Evolutionary conservation across 805 yeast genomes (phyloP), one percentile per base, ranked within the genome.

Genomic region (Ogataea zsoltii): DNA sequence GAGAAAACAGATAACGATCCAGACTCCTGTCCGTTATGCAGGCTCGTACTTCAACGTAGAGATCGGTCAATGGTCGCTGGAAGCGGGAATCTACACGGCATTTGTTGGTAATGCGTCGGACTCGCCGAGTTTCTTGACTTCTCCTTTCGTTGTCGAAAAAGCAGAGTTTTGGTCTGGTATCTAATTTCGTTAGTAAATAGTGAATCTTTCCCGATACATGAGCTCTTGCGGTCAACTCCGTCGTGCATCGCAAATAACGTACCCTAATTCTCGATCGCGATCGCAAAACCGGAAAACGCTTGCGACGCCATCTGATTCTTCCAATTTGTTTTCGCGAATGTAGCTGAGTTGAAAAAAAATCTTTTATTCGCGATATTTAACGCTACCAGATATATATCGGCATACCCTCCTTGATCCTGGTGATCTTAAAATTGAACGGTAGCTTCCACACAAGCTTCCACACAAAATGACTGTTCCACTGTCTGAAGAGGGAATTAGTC

Each of bases 11-110:
- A 77, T 72, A 15, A 47, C 52, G 1, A 51, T 79, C 26, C 51
- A 49, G 11, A 49, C 77, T 17, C 68, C 72, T 0, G 44, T 75
- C 45, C 75, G 75, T 53, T 79, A 79, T 49, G 76, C 78, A 18
- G 68, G 77, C 11, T 78, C 84, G 0, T 80, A 65, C 66, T 82
- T 73, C 65, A 77, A 82, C 48, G 77, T 68, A 41, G 70, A 69
- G 51, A 62, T 64, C 42, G 60, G 69, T 52, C 59, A 71, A 50
- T 82, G 86, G 86, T 64, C 70, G 43, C 63, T 71, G n/a, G 80
- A 77, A 57, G 66, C 67, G 45, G 87, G 79, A 43, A 65, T 63
- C 7, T 82, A 80, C 61, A 63, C 67, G 14, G 74, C 75, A 7
- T 63, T 69, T 33, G 74, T 77, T 18, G 82, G 81, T 41, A 62